Evolutionary conservation across 768 basidiomycete genomes (phyloP).

Genomic region (Neoboletus brunneissimus): DNA sequence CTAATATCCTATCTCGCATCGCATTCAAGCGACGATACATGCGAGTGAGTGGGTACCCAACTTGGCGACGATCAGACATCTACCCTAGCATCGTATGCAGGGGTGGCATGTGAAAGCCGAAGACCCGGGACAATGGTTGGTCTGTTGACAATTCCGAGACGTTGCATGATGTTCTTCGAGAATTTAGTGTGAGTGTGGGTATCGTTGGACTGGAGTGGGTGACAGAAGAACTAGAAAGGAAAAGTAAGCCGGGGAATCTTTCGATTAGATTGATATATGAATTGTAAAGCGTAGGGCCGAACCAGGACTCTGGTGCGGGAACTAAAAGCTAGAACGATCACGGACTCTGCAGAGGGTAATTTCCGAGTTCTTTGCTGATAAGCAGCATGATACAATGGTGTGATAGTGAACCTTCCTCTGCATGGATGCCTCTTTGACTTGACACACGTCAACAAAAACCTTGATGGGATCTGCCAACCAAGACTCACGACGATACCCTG

Average conservation of each 20-base stretch:
- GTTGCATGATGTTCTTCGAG: background rate
- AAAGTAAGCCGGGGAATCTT: background rate
- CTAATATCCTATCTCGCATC: slow-evolving; percentile 2
- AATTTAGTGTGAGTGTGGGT: background rate
- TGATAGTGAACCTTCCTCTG: background rate
- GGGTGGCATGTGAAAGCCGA: background rate
- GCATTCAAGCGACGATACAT: slow-evolving; percentile 1
- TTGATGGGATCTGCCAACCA: background rate
- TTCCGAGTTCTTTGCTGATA: background rate
- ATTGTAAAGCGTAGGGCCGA: background rate
- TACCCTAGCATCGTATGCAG: background rate
- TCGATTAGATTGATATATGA: background rate
- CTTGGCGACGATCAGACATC: slow-evolving; percentile 1
- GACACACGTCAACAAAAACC: background rate
- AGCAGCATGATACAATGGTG: background rate
- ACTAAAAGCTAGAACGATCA: too few relatives aligned
- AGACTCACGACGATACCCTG: background rate
- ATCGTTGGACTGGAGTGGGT: background rate
- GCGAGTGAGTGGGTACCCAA: background rate
- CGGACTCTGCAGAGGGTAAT: background rate
- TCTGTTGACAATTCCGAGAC: background rate
- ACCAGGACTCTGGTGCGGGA: background rate
- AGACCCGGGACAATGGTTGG: background rate
- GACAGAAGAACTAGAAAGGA: background rate
- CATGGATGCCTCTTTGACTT: slow-evolving; percentile 7